Base-by-base conservation (phyloP, 768 basidiomycete species). In the Butyriboletus loyo region DNA sequence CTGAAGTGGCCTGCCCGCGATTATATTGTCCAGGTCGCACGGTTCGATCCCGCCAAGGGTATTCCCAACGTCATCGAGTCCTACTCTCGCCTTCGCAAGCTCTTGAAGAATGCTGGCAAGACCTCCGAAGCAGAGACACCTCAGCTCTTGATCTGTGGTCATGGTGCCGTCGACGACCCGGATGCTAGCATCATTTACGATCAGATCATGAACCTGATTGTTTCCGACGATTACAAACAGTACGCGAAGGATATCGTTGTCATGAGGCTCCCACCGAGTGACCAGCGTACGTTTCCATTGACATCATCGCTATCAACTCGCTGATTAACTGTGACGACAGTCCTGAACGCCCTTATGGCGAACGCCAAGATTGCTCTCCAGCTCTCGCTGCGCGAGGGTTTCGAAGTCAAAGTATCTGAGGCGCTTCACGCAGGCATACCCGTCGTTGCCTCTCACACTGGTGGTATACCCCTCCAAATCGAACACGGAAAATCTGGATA, bases 401-500 rank as follows among this genome's bases (percentile, higher is more conserved):
- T 97, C 73, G 95, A 98, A 66, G 92, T 98, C 72, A 98, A 98
- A 71, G 93, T 95, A 45, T 93, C 92, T 42, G 92, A 96, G 73
- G 92, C 90, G n/a, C 77, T 98, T 47, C 90, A 95, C 70, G 84
- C 91, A 28, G 89, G 89, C 54, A 88, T 89, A 57, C 93, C 93
- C 30, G 78, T 95, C 63, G 81, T 98, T 62, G 90, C 90, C 8
- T 85, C 78, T 46, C 78, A 77, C 52, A 95, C 95, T 5, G 95
- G 95, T 53, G 94, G 94, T 60, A 96, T 98, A 65, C 95, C 95
- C 37, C 83, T 97, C 42, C 95, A 98, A 66, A 81, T 97, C 58
- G 82, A 83, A 59, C 74, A 97, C 58, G 93, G 92, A 49, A 86
- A 91, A 71, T 91, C 88, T 57, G 95, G 95, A 45, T 94, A 79